Evolutionary conservation across 345 rosid genomes (phyloP).

Genomic region (Noccaea caerulescens): DNA sequence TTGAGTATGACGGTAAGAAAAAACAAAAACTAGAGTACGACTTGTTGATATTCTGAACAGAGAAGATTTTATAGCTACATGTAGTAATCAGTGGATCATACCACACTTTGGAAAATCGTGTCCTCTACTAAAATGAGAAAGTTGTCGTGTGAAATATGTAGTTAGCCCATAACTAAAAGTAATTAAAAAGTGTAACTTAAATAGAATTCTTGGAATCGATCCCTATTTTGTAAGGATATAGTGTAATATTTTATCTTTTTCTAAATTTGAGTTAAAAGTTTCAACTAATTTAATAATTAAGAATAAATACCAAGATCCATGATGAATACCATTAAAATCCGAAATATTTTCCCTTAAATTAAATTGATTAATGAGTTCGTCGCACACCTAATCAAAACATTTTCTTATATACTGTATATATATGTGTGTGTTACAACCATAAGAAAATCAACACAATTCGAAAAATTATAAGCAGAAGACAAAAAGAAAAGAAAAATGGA

Average conservation of each 20-base stretch:
- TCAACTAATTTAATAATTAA: too few species aligned
- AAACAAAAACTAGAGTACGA: too few species aligned
- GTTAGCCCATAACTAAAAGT: too few species aligned
- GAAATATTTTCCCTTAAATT: neutral
- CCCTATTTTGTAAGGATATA: too few species aligned
- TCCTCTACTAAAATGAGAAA: too few species aligned
- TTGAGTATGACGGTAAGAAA: too few species aligned
- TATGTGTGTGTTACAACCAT: neutral
- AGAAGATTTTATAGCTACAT: neutral
- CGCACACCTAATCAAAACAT: neutral
- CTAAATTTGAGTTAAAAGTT: too few species aligned
- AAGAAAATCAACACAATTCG: neutral
- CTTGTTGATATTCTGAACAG: neutral
- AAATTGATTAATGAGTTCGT: neutral
- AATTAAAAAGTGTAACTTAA: too few species aligned
- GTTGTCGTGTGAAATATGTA: too few species aligned
- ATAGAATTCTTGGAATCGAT: too few species aligned
- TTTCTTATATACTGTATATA: neutral
- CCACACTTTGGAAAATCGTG: neutral
- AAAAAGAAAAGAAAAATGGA: slow-evolving; percentile 12
- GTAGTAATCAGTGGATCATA: neutral
- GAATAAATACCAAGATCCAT: neutral
- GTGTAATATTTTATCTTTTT: too few species aligned
- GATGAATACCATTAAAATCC: slow-evolving; percentile 1
- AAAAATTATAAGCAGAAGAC: neutral